A percentile compares a stretch with the other conserved stretches of the same genome.
phyloP scores from a whole-genome alignment of 2,329 filamentous ascomycete genomes.

The Sarocladiaceae sp. region DNA sequence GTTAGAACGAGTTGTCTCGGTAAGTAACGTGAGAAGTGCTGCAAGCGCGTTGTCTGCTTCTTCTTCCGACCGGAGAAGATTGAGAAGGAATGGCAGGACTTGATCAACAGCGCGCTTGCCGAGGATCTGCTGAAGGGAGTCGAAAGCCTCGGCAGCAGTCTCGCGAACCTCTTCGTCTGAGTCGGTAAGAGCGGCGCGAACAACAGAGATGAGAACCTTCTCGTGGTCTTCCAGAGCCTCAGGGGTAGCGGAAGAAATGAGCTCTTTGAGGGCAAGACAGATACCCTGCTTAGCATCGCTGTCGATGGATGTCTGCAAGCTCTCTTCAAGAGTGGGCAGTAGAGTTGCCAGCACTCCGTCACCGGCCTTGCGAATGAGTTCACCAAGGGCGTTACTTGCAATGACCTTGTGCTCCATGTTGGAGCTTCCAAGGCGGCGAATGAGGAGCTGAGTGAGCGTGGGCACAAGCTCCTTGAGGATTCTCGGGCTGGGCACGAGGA shows the following conservation, averaged over 20 bases:
- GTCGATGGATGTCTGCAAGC: conserved; percentile 82
- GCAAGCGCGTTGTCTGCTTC: conserved; percentile 90
- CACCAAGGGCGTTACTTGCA: conserved; percentile 92
- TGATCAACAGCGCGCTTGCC: conserved; percentile 95
- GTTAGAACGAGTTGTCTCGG: conserved; percentile 88
- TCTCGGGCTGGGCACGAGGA: conserved; percentile 83
- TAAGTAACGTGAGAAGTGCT: conserved; percentile 88
- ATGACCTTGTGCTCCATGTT: conserved; percentile 99
- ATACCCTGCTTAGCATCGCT: conserved; percentile 95
- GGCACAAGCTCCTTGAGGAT: conserved; percentile 95
- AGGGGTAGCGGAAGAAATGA: conserved; percentile 82
- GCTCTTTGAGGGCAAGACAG: conserved; percentile 89
- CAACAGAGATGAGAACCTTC: conserved; percentile 89
- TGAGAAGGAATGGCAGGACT: conserved; percentile 88
- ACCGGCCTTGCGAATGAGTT: conserved; percentile 94
- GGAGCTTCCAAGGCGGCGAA: conserved; percentile 85
- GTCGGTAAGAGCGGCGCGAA: conserved; percentile 89
- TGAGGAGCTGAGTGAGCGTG: conserved; percentile 90
- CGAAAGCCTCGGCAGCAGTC: conserved; percentile 94
- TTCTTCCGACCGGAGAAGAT: conserved; percentile 77
- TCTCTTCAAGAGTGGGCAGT: conserved; percentile 87
- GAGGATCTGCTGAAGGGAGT: conserved; percentile 86
- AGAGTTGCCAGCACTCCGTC: conserved; percentile 86
- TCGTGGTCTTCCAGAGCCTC: conserved; percentile 93
- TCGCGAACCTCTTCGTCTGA: conserved; percentile 86